These are phyloP conservation scores for Amanita pallidorosea DNA, from an alignment of 768 basidiomycete species.

Conservation along the genomic window DNA sequence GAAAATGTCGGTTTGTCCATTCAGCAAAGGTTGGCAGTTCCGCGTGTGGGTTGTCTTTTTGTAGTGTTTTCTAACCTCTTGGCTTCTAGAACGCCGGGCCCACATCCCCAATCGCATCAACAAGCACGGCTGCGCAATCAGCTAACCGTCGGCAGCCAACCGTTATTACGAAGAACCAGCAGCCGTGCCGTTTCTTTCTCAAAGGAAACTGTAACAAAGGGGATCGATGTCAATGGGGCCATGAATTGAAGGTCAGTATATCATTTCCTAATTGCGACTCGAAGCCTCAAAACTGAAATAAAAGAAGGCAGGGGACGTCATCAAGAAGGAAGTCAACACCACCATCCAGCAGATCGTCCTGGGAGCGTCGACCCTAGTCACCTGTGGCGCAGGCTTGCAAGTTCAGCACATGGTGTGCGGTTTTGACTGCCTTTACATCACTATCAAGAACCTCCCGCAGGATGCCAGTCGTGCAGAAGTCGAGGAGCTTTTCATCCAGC, in stretches of 20 bases:
- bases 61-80: not conserved
- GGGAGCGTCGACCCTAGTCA: constrained; percentile 32
- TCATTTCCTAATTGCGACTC: not conserved
- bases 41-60: not conserved
- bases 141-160: not conserved
- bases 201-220: not conserved
- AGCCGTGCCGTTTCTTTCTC: not conserved
- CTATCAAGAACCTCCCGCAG: constrained; percentile 33
- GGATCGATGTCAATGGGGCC: not conserved
- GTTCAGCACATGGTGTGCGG: constrained; percentile 34
- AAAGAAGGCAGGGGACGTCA: not conserved
- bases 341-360: constrained; percentile 31
- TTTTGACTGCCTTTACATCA: constrained; percentile 41
- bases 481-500: constrained; percentile 28
- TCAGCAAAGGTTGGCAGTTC: not conserved
- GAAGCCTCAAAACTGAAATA: not conserved
- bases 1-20: not conserved
- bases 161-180: not conserved
- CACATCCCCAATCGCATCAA: not conserved
- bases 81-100: not conserved
- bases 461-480: constrained; percentile 30
- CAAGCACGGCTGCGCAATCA: not conserved
- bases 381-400: constrained; percentile 39
- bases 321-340: constrained; percentile 28
- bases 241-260: not conserved